Percentiles rank a stretch among this genome's conserved stretches.
Conservation (phyloP, 345 rosid species). For the Aquilaria sinensis region DNA sequence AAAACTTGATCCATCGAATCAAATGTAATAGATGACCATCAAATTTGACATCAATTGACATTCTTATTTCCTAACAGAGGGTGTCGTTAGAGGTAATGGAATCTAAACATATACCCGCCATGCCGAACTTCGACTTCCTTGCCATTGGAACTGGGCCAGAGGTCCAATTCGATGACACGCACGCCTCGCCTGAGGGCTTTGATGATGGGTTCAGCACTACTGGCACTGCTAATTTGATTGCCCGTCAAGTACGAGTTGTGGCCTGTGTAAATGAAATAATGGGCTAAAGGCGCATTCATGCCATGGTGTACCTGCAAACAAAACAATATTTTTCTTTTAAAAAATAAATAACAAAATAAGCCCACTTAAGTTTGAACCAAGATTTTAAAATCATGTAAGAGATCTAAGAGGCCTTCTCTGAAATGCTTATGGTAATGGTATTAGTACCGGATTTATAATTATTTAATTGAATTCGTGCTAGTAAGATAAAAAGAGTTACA, state of each 20-base stretch:
- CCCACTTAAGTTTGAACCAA: background rate
- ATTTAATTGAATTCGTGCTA: too few species aligned
- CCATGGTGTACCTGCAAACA: slow-evolving; percentile 54
- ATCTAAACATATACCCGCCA: slow-evolving; percentile 49
- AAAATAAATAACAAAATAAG: background rate
- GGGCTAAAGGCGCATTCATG: slow-evolving; percentile 66
- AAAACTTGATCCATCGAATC: background rate
- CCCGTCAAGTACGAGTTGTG: slow-evolving; percentile 91
- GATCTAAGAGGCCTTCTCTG: too few species aligned
- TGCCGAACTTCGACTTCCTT: slow-evolving; percentile 57
- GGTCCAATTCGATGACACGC: slow-evolving; percentile 80
- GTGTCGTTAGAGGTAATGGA: background rate
- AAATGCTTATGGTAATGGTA: too few species aligned
- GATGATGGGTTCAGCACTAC: slow-evolving; percentile 56
- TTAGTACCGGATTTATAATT: too few species aligned
- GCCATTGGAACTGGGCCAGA: slow-evolving; percentile 61
- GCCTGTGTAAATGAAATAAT: slow-evolving; percentile 77
- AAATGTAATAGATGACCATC: background rate
- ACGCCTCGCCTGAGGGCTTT: slow-evolving; percentile 55
- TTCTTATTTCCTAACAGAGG: background rate
- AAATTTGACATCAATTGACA: slow-evolving; percentile 6
- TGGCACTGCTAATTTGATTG: slow-evolving; percentile 56
- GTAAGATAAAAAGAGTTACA: slow-evolving; percentile 6
- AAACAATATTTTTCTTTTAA: background rate
- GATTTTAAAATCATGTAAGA: slow-evolving; percentile 8